Evolutionary conservation across 257 asterid species (phyloP), one percentile per base, ranked within the genome.

Genomic region (Solanum verrucosum): DNA sequence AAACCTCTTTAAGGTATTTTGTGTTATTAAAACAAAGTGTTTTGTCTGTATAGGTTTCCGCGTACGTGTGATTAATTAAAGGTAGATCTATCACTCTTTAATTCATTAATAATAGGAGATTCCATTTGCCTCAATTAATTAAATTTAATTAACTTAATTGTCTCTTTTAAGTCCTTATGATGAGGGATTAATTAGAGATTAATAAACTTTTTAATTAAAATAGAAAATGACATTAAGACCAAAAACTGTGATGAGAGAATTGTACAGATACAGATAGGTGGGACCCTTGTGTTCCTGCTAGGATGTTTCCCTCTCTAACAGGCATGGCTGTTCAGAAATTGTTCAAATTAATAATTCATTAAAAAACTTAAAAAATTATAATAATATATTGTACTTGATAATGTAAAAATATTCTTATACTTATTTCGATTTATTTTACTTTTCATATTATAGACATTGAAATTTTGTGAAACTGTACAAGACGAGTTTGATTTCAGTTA

Each of bases 51-150:
- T 91, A 91, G 92, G 94, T 92, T 92, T 92, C 86, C 89, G 92
- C 95, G 95, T 92, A 86, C 96, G 95, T 94, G 98, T 92, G 97
- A 91, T 92, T 92, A 85, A 91, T 91, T 92, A 85, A 91, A 46
- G 83, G 65, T 31, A 86, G 46, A 68, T 92, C 90, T 87, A 89
- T 94, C 93, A 85, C 87, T 92, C 92, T 92, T 93, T 79, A 79
- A 16, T 89, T 90, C 13, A 9, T 90, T 63, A 90, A 90, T 90
- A 4, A 16, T 34, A 56, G 85, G 83, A 92, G 93, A 93, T 93
- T 93, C 96, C 96, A 67, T 88, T 56, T 86, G 44, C 49, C 40
- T 70, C 63, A 86, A 56, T 91, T 90, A 91, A 67, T 49, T 91
- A 91, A 91, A 89, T 21, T 60, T 3, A 60, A 21, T 63, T 52